Conservation (phyloP, 139 green algal species). For the Nannochloris sp. region DNA sequence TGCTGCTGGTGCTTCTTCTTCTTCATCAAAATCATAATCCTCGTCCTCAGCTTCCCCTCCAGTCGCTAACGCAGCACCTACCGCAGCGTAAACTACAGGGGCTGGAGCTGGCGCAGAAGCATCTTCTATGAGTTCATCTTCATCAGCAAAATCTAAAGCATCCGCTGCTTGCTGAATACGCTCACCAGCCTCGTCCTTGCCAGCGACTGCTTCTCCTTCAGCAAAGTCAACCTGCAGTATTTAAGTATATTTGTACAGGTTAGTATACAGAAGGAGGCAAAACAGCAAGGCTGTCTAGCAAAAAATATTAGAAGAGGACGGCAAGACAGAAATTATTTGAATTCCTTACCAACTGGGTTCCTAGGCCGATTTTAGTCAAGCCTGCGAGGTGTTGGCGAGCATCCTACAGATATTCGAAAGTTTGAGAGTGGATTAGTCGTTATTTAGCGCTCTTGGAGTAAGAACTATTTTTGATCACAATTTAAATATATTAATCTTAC, state of each 20-base stretch:
- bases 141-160: slow-evolving; percentile 24
- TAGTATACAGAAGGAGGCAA: too few relatives aligned
- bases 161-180: not conserved
- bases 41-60: slow-evolving; percentile 20
- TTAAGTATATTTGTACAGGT: too few relatives aligned
- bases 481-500: not conserved
- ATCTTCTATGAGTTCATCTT: slow-evolving; percentile 33
- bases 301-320: too few relatives aligned
- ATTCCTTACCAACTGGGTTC: not conserved
- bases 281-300: too few relatives aligned
- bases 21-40: slow-evolving; percentile 27
- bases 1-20: not conserved
- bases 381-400: slow-evolving; percentile 21
- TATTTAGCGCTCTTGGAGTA: not conserved
- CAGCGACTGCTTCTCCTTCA: not conserved
- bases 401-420: slow-evolving; percentile 15
- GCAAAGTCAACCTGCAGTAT: not conserved
- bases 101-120: not conserved
- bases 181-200: not conserved
- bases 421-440: too few relatives aligned
- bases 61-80: slow-evolving; percentile 1
- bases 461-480: not conserved
- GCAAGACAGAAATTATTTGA: too few relatives aligned
- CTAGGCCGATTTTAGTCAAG: slow-evolving; percentile 2
- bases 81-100: not conserved